Base-by-base conservation (phyloP, 805 yeast genomes). In the Scheffersomyces spartinae region DNA sequence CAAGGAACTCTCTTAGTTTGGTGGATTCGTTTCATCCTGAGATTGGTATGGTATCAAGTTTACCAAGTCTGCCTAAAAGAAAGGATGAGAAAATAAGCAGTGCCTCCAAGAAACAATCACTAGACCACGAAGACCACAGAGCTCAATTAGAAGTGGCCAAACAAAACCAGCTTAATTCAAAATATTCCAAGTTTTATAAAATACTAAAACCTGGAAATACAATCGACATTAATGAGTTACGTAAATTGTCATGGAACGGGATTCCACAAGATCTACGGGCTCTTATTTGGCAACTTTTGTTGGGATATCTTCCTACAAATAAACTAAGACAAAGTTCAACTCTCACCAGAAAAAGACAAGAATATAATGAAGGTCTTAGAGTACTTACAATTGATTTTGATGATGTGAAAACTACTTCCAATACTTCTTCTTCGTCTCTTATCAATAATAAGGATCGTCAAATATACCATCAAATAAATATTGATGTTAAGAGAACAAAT, bases 391-490 rank as follows among this genome's bases (percentile, higher is more conserved):
- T 61, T 16, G 47, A 52, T 26, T 44, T 52, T 30, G 52, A 51
- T 19, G 68, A 47, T 25, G 43, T n/a, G n/a, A n/a, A n/a, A n/a
- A n/a, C 37, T 24, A 33, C 39, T 4, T 24, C 32, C 3, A 33
- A 31, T 17, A 29, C 18, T 18, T 33, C 49, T 5, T 12, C 36
- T 5, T 21, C 32, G 4, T 29, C 43, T 10, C 16, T 37, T 25
- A 24, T 32, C 11, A 43, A 34, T 28, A 71, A 70, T 22, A 64
- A 72, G 34, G 93, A 83, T 40, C 77, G 71, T 36, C 72, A 74
- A 21, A 74, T 94, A 29, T 88, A 94, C 81, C 97, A 91, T 57
- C 98, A 88, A 56, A 86, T 88, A 35, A 78, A 77, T 31, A 91
- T 91, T 34, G 98, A 88, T 49, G 82, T 91, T 13, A 94, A 94